phyloP scores from a whole-genome alignment of 257 asterid genomes.

The Scutellaria galericulata region DNA sequence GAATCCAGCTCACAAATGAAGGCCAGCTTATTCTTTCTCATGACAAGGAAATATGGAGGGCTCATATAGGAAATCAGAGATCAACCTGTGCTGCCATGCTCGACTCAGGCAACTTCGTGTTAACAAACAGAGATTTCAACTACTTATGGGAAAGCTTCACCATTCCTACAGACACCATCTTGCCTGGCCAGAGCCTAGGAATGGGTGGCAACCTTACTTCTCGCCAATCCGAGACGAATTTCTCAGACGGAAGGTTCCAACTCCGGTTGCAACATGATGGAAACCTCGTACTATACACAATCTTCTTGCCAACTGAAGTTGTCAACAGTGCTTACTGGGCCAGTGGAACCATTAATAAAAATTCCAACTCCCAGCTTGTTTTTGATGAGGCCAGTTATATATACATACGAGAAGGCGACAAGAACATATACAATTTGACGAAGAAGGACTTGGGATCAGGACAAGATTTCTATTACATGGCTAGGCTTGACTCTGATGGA shows the following conservation, averaged over 20 bases:
- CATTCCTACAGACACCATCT: slow-evolving; percentile 43
- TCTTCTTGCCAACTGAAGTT: slow-evolving; percentile 31
- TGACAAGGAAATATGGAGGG: slow-evolving; percentile 21
- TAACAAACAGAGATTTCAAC: slow-evolving; percentile 16
- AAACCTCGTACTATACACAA: slow-evolving; percentile 42
- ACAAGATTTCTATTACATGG: slow-evolving; percentile 38
- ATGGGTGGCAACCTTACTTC: slow-evolving; percentile 34
- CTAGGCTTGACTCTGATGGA: slow-evolving; percentile 48
- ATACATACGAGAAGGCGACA: slow-evolving; percentile 2
- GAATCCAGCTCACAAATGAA: slow-evolving; percentile 36
- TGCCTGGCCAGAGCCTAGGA: slow-evolving; percentile 43
- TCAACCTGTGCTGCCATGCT: slow-evolving; percentile 46
- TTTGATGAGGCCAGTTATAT: slow-evolving; percentile 43
- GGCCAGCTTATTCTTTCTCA: slow-evolving; percentile 41
- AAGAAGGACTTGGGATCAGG: neutral
- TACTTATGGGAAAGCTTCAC: slow-evolving; percentile 45
- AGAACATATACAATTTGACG: neutral
- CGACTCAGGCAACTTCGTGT: slow-evolving; percentile 50
- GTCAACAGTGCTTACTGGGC: slow-evolving; percentile 23
- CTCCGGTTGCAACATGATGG: slow-evolving; percentile 36
- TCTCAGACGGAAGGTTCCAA: slow-evolving; percentile 44
- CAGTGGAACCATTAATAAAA: slow-evolving; percentile 5
- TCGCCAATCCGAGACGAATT: slow-evolving; percentile 38
- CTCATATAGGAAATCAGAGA: neutral
- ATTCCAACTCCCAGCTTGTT: slow-evolving; percentile 25